Evolutionary conservation across 2,329 filamentous ascomycete genomes (phyloP), one percentile per base, ranked within the genome.

Genomic region (Trichoderma brevicompactum): DNA sequence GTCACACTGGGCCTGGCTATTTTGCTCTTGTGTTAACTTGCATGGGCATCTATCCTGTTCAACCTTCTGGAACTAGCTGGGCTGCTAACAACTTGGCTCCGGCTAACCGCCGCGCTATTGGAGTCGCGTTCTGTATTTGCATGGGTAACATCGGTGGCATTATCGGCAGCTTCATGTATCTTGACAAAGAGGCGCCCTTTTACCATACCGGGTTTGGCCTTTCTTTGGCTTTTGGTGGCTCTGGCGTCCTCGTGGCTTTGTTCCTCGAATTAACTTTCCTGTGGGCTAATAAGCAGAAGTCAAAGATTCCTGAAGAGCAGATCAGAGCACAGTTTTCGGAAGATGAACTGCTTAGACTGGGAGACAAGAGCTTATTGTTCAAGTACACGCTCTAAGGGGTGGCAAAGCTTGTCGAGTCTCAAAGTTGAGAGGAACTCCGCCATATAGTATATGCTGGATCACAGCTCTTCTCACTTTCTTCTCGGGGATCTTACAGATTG

Each of bases 31-130:
- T 91, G 72, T 79, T 92, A 0, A 88, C 85, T 0, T 88, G 88
- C 0, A 79, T 90, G 65, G 89, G 89, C 0, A 91, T 92, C 63
- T 92, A 91, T 70, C 89, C 89, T 0, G 85, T 83, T 53, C 86
- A 91, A 64, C 75, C 89, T 1, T 69, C 74, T 3, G 90, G 87
- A 0, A 87, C 91, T 43, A 83, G 87, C 0, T 92, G 90, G 89
- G 79, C 82, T 0, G 83, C 83, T 36, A 92, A 92, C 74, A 92
- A 92, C 67, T 82, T 87, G n/a, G 89, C 73, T 0, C 75, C 75
- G 1, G 70, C 74, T 0, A 72, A 71, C 8, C 73, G 78, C 53
- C 69, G 78, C n/a, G 75, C 75, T 0, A 74, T 79, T 36, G 77
- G 75, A 1, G 73, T 80, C 19, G 79, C 76, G 0, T 72, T 79